Conservation (phyloP, 1,284 basidiomycete genomes). For the Ceraceosorus guamensis region DNA sequence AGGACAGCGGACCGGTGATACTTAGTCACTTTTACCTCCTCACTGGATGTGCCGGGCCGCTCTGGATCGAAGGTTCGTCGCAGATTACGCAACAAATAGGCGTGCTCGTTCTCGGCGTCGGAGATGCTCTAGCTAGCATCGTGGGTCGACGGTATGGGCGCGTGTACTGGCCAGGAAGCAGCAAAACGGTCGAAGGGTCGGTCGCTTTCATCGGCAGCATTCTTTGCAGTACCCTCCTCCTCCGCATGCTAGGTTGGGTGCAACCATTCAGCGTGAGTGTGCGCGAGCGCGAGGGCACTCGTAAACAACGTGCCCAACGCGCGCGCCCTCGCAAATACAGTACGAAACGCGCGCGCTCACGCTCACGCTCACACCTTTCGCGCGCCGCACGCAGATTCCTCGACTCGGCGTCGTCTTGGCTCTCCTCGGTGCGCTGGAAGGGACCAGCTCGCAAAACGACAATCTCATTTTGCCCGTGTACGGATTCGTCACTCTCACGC, state of each 20-base stretch:
- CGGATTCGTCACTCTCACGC: slow-evolving; percentile 26
- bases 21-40: slow-evolving; percentile 94
- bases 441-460: slow-evolving; percentile 44
- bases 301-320: not conserved
- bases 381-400: slow-evolving; percentile 7
- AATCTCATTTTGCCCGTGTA: slow-evolving; percentile 44
- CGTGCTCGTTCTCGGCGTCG: slow-evolving; percentile 79
- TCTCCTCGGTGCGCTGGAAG: slow-evolving; percentile 38
- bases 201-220: slow-evolving; percentile 72
- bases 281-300: not conserved
- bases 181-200: slow-evolving; percentile 88
- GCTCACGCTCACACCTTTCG: not conserved
- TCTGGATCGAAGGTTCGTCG: slow-evolving; percentile 75
- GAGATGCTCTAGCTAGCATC: slow-evolving; percentile 88
- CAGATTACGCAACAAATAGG: slow-evolving; percentile 65
- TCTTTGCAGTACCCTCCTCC: slow-evolving; percentile 60
- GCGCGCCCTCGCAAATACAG: not conserved
- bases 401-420: slow-evolving; percentile 20
- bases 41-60: slow-evolving; percentile 81
- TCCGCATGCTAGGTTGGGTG: slow-evolving; percentile 60
- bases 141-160: slow-evolving; percentile 76
- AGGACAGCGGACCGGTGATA: slow-evolving; percentile 92
- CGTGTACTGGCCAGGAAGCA: slow-evolving; percentile 72
- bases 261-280: slow-evolving; percentile 24
- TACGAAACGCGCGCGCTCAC: too few relatives aligned